Evolutionary conservation across 805 yeast species (phyloP).

Genomic region (Wickerhamomyces xylosicus): DNA sequence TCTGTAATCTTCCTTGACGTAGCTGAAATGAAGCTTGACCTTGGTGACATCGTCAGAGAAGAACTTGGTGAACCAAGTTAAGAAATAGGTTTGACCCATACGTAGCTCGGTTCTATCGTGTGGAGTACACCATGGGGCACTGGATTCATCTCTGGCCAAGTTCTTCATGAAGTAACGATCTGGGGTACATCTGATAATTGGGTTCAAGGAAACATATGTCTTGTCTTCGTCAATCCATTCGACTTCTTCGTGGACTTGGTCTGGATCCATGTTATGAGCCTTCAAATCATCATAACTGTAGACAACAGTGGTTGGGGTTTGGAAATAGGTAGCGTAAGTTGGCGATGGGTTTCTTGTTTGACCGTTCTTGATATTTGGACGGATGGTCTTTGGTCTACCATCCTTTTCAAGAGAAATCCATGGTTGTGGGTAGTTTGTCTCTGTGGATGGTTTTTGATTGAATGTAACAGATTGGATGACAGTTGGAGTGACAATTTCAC

Average conservation of each 20-base stretch:
- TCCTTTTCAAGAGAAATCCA: constrained; percentile 74
- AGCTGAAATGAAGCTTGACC: constrained; percentile 59
- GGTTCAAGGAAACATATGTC: constrained; percentile 64
- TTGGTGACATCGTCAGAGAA: constrained; percentile 46
- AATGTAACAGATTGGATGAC: constrained; percentile 51
- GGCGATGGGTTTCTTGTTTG: constrained; percentile 56
- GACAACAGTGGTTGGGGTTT: constrained; percentile 50
- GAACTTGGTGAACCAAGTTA: constrained; percentile 71
- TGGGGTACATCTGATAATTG: constrained; percentile 80
- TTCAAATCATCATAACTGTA: constrained; percentile 52
- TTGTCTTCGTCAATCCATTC: constrained; percentile 53
- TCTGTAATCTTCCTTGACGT: constrained; percentile 41
- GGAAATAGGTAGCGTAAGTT: constrained; percentile 66
- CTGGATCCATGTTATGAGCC: constrained; percentile 65
- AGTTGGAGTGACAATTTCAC: constrained; percentile 61
- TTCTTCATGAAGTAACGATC: constrained; percentile 61
- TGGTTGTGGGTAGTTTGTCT: constrained; percentile 58
- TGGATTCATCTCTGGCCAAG: constrained; percentile 36
- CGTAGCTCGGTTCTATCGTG: constrained; percentile 46
- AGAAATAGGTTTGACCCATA: constrained; percentile 55
- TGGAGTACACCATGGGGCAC: constrained; percentile 87
- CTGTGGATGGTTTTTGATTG: constrained; percentile 31
- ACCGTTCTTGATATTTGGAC: constrained; percentile 70
- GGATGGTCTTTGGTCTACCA: constrained; percentile 72
- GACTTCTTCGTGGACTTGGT: constrained; percentile 47